Evolutionary conservation across 2,329 filamentous ascomycete species (phyloP).

Genomic region (Chalaropsis thielavioides): DNA sequence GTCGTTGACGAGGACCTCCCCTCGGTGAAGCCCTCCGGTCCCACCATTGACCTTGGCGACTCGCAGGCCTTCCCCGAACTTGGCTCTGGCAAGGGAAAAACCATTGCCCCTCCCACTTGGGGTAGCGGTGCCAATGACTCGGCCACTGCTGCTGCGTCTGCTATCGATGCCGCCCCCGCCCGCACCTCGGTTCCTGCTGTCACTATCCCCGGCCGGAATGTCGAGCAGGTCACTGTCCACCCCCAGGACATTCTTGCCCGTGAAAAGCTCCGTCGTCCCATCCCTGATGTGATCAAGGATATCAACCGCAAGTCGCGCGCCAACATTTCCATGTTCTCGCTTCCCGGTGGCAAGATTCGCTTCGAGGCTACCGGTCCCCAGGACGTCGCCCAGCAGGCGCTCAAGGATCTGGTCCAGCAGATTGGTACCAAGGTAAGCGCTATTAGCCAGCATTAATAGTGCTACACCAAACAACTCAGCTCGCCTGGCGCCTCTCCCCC

Average conservation of each 20-base stretch:
- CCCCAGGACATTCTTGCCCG: slow-evolving; percentile 64
- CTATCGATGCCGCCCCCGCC: slow-evolving; percentile 4
- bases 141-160: slow-evolving; percentile 8
- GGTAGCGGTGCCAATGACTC: slow-evolving; percentile 5
- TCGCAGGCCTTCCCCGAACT: slow-evolving; percentile 81
- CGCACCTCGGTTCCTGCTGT: slow-evolving; percentile 25
- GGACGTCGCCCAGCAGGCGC: slow-evolving; percentile 70
- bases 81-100: slow-evolving; percentile 10
- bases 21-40: slow-evolving; percentile 26
- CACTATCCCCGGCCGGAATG: slow-evolving; percentile 68
- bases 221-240: slow-evolving; percentile 59
- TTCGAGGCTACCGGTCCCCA: slow-evolving; percentile 78
- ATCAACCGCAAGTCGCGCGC: slow-evolving; percentile 88
- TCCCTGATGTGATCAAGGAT: slow-evolving; percentile 74
- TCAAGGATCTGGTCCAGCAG: slow-evolving; percentile 78
- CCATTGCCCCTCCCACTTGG: slow-evolving; percentile 14
- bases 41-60: slow-evolving; percentile 60
- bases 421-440: slow-evolving; percentile 70
- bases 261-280: slow-evolving; percentile 66
- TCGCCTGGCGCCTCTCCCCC: not conserved
- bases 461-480: not conserved
- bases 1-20: slow-evolving; percentile 54
- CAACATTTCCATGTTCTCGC: slow-evolving; percentile 60
- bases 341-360: slow-evolving; percentile 56
- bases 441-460: not conserved